Base-by-base conservation (phyloP, 768 basidiomycete species). In the Boletus eberwhitei region DNA sequence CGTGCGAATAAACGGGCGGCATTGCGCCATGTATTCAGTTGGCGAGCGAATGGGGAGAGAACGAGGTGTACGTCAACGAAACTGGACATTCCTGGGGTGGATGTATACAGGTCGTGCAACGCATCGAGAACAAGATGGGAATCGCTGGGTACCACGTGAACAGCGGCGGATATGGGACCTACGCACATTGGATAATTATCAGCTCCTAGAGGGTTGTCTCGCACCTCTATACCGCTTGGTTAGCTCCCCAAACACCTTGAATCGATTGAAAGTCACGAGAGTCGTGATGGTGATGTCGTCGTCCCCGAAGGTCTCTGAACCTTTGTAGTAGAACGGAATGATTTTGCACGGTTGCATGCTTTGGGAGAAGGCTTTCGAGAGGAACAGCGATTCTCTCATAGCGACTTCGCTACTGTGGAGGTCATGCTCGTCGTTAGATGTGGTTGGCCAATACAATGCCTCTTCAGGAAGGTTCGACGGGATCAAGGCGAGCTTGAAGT, bases 11-110 rank as follows among this genome's bases (percentile, higher is more conserved):
- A 75, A 39, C 93, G 83, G 4, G 92, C 93, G 40, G 85, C 81
- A 67, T 94, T 94, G 34, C 93, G 80, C 89, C 91, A 94, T 22
- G 88, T 84, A 70, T 95, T 95, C 77, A 95, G 87, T 67, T 93
- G 89, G 6, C 91, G 82, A 56, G 87, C 86, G 59, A 87, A 88
- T 4, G 82, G 79, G 62, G 92, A 90, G 59, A 93, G 76, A 31
- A 94, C 86, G 48, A 95, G 83, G 65, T 95, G 93, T 13, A 94
- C 83, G 66, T 94, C 93, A 47, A 93, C 89, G 61, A 80, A 84
- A 26, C 70, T 73, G 42, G 80, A 73, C 80, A 93, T 87, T 51
- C 72, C 76, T 2, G 81, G 81, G 4, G 84, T 84, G 8, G 86
- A 82, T 5, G 76, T 75, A 72, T 93, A 88, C 40, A 93, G 74